Percentiles rank a stretch among this genome's conserved stretches.
phyloP scores from a whole-genome alignment of 2,329 filamentous ascomycete species.

The Diaporthe sp. region DNA sequence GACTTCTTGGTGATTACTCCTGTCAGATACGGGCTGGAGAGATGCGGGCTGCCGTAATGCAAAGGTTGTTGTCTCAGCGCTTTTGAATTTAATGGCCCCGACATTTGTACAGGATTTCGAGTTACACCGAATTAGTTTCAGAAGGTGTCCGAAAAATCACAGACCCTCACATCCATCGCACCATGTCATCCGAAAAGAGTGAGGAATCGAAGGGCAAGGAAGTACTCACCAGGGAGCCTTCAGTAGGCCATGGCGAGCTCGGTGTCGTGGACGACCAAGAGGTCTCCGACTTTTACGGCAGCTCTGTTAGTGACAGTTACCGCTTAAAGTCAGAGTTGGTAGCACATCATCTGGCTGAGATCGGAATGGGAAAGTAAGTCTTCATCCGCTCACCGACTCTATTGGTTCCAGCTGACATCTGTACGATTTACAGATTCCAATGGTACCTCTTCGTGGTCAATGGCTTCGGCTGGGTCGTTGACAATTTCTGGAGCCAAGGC shows the following conservation, averaged over 20 bases:
- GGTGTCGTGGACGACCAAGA: slow-evolving; percentile 46
- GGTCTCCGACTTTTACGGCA: slow-evolving; percentile 54
- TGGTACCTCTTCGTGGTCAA: slow-evolving; percentile 61
- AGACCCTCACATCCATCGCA: neutral
- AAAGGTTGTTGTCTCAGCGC: neutral
- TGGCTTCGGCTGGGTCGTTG: slow-evolving; percentile 61
- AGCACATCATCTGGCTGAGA: slow-evolving; percentile 47
- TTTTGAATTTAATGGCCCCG: neutral
- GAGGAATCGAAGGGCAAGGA: slow-evolving; percentile 22
- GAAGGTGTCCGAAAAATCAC: neutral
- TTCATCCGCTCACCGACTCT: neutral
- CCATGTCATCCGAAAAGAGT: slow-evolving; percentile 29
- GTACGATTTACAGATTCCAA: slow-evolving; percentile 48
- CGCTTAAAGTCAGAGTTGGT: slow-evolving; percentile 52
- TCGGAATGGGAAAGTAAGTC: slow-evolving; percentile 53
- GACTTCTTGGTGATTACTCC: neutral
- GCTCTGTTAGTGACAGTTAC: slow-evolving; percentile 48
- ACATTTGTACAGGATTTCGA: neutral
- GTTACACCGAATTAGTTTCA: neutral
- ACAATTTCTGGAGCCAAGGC: slow-evolving; percentile 57
- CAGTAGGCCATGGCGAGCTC: slow-evolving; percentile 29
- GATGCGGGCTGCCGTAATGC: neutral
- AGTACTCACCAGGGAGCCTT: slow-evolving; percentile 1
- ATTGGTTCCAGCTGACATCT: neutral
- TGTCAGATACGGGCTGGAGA: neutral